phyloP scores from a whole-genome alignment of 2,329 filamentous ascomycete species.

The Penicillium sp. region DNA sequence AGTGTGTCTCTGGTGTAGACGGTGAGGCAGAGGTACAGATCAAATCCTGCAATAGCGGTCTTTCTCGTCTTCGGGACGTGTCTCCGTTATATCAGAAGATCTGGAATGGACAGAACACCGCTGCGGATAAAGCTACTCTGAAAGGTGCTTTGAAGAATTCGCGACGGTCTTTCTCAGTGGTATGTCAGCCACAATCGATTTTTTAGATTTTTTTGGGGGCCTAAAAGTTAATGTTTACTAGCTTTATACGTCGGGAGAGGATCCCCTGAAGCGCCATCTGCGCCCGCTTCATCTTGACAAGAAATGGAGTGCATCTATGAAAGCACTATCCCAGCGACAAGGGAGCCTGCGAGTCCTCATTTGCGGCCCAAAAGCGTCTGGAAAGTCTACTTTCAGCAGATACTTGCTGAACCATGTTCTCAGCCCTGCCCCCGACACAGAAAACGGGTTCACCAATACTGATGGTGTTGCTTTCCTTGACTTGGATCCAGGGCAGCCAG shows the following conservation, averaged over 20 bases:
- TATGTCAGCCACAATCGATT: slow-evolving; percentile 22
- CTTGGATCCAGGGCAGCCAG: slow-evolving; percentile 60
- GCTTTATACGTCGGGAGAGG: slow-evolving; percentile 45
- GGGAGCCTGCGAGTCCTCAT: slow-evolving; percentile 48
- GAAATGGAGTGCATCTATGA: slow-evolving; percentile 47
- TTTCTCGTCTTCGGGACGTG: slow-evolving; percentile 47
- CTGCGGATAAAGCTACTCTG: slow-evolving; percentile 34
- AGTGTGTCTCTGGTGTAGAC: slow-evolving; percentile 42
- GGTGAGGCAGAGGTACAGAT: slow-evolving; percentile 52
- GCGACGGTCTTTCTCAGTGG: slow-evolving; percentile 42
- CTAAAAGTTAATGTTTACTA: slow-evolving; percentile 24
- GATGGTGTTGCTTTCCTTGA: slow-evolving; percentile 57
- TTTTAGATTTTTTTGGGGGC: background rate
- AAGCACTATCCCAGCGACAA: slow-evolving; percentile 43
- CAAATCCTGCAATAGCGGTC: slow-evolving; percentile 46
- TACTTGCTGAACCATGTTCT: slow-evolving; percentile 58
- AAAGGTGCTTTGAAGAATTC: slow-evolving; percentile 27
- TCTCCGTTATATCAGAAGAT: slow-evolving; percentile 56
- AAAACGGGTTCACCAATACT: slow-evolving; percentile 29
- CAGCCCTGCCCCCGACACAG: slow-evolving; percentile 37
- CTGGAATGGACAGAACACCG: slow-evolving; percentile 47
- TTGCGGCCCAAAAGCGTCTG: slow-evolving; percentile 57
- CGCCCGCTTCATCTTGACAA: slow-evolving; percentile 45
- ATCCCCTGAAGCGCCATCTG: slow-evolving; percentile 42
- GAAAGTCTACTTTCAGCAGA: slow-evolving; percentile 62